Evolutionary conservation across 2,329 filamentous ascomycete genomes (phyloP).

Genomic region (Corynespora cassiicola): DNA sequence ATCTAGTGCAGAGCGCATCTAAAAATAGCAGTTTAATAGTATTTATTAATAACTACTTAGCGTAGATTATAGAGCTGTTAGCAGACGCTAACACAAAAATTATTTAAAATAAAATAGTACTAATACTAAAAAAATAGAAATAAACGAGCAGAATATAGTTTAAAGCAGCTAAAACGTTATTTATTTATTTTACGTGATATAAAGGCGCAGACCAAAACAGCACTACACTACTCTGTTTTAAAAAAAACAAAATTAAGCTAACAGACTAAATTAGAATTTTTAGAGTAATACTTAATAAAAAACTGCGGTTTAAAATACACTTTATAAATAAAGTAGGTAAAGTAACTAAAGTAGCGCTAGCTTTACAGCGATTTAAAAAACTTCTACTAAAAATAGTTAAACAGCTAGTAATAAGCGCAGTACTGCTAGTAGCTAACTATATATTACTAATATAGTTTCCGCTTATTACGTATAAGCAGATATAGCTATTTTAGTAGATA

Average conservation of each 20-base stretch:
- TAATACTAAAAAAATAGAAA: constrained; percentile 29
- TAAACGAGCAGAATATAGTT: constrained; percentile 38
- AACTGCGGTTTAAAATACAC: background rate
- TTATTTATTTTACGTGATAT: constrained; percentile 41
- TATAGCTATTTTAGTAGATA: constrained; percentile 10
- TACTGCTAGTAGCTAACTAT: constrained; percentile 13
- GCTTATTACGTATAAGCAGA: constrained; percentile 12
- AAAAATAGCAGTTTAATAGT: constrained; percentile 21
- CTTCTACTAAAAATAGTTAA: constrained; percentile 1
- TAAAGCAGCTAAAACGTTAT: constrained; percentile 40
- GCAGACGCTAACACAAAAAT: constrained; percentile 18
- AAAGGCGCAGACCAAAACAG: constrained; percentile 15
- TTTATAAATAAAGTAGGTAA: constrained; percentile 2
- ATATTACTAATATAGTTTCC: constrained; percentile 12
- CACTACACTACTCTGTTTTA: constrained; percentile 10
- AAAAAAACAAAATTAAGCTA: constrained; percentile 13
- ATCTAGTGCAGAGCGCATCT: constrained; percentile 23
- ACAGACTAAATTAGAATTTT: constrained; percentile 8
- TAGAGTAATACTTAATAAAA: background rate
- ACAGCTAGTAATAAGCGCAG: background rate
- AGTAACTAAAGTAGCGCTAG: constrained; percentile 1
- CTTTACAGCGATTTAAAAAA: background rate
- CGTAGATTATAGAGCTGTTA: constrained; percentile 22
- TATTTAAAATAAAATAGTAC: constrained; percentile 18
- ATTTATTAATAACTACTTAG: constrained; percentile 34